Conservation (phyloP, 805 yeast genomes). For the Pichia ethanolica region DNA sequence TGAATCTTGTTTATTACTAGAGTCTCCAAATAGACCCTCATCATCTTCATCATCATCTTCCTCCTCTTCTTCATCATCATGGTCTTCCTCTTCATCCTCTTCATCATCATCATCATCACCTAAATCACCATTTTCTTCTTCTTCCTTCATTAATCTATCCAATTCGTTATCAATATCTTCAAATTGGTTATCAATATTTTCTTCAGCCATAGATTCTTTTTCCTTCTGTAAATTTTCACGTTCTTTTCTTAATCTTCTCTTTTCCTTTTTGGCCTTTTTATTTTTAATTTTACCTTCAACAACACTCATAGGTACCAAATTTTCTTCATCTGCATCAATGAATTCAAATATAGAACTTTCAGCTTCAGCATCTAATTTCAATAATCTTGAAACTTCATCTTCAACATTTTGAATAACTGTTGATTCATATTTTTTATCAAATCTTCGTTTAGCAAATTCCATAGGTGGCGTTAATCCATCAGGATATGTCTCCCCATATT, state of each 20-base stretch:
- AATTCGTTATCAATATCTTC: constrained; percentile 23
- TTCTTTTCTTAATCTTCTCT: constrained; percentile 15
- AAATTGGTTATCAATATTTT: constrained; percentile 26
- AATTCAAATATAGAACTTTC: constrained; percentile 73
- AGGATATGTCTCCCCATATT: constrained; percentile 39
- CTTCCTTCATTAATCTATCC: constrained; percentile 17
- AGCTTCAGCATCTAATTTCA: constrained; percentile 74
- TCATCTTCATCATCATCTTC: constrained; percentile 40
- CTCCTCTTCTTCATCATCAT: constrained; percentile 37
- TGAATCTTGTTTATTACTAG: constrained; percentile 32
- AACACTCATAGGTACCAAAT: constrained; percentile 29
- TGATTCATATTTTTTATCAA: constrained; percentile 62
- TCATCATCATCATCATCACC: constrained; percentile 28
- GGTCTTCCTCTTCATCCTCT: constrained; percentile 40
- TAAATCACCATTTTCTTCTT: constrained; percentile 33
- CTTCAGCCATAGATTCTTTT: neutral
- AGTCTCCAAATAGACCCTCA: constrained; percentile 39
- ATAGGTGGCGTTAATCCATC: constrained; percentile 84
- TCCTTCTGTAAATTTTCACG: constrained; percentile 3
- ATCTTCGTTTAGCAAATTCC: constrained; percentile 62
- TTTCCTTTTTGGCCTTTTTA: constrained; percentile 20
- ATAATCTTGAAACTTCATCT: constrained; percentile 65
- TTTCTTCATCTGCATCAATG: constrained; percentile 35
- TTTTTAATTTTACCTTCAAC: constrained; percentile 18
- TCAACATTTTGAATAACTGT: constrained; percentile 73